These are phyloP conservation scores for Dillenia turbinata DNA, from an alignment of 164 flowering plant genomes.

Conservation along the genomic window DNA sequence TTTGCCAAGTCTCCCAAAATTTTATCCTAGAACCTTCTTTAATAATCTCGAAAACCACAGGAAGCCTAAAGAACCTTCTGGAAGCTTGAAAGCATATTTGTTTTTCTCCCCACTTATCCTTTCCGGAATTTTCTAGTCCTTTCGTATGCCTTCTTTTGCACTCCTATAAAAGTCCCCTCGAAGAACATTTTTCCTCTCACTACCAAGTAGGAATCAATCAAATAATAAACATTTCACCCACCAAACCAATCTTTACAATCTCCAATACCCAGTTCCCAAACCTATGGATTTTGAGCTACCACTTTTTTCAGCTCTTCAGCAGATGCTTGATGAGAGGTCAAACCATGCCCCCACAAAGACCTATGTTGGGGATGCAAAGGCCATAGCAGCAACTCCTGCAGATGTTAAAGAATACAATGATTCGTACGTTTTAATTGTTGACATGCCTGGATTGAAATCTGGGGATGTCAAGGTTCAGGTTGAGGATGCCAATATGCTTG, in stretches of 20 bases:
- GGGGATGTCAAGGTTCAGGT: constrained; percentile 27
- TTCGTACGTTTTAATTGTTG: constrained; percentile 21
- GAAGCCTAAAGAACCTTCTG: too few relatives aligned
- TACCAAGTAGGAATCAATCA: too few relatives aligned
- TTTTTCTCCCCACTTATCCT: neutral
- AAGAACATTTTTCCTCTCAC: neutral
- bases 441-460: constrained; percentile 34
- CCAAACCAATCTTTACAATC: too few relatives aligned
- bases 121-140: neutral
- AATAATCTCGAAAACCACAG: too few relatives aligned
- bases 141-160: neutral
- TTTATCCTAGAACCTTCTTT: too few relatives aligned
- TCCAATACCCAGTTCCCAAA: neutral
- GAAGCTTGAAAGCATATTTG: too few relatives aligned
- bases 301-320: constrained; percentile 7
- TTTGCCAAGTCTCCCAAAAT: too few relatives aligned
- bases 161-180: neutral
- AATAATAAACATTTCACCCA: too few relatives aligned
- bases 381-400: constrained; percentile 31
- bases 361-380: constrained; percentile 23
- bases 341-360: constrained; percentile 6
- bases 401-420: constrained; percentile 31
- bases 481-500: constrained; percentile 23
- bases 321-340: constrained; percentile 3
- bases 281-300: constrained; percentile 6